Base-by-base conservation (phyloP, 2,329 filamentous ascomycete species). In the Ophiostoma quercus region DNA sequence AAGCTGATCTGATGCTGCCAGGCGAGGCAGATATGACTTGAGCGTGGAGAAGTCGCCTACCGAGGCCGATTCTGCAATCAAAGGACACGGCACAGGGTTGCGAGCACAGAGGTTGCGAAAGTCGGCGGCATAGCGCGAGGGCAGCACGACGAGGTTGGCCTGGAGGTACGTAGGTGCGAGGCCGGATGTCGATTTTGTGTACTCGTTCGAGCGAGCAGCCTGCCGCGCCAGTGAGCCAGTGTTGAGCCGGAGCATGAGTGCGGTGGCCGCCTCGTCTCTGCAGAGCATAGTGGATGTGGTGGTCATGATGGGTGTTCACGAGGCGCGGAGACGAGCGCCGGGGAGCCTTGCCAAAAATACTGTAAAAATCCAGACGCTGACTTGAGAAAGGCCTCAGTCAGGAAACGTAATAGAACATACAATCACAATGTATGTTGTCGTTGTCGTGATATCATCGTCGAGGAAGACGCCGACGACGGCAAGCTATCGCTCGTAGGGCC, bases 11-110 rank as follows among this genome's bases (percentile, higher is more conserved):
- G 25, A 57, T 67, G 57, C 70, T 22, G 32, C 68, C 73, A 37
- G 72, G 34, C 16, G 77, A 9, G 43, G 51, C 22, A 73, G 29
- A 43, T 71, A 51, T 19, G 72, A 72, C 25, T 47, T 69, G 14
- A 73, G 69, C 11, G 12, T 6, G 22, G 19, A 14, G 71, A 78
- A 83, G 60, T 77, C 74, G 2, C 86, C 86, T 0, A 79, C 77
- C 0, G 73, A 62, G 0, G 77, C 77, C 2, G 83, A 85, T 74
- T 85, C 83, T 12, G 83, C 86, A 7, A 89, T 79, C 0, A 89
- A 78, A 0, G 87, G 87, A 73, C 87, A 89, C 0, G 87, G 83
- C 0, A 88, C 87, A 2, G 87, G 85, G 73, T 89, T 90, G 62
- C 86, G 82, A 0, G 80, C 79, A 76, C 87, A 89, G 29, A 89